A percentile compares a stretch with the other conserved stretches of the same genome.
These are phyloP conservation scores for Beauveria medogensis DNA, from an alignment of 2,329 filamentous ascomycete genomes.

Conservation along the genomic window DNA sequence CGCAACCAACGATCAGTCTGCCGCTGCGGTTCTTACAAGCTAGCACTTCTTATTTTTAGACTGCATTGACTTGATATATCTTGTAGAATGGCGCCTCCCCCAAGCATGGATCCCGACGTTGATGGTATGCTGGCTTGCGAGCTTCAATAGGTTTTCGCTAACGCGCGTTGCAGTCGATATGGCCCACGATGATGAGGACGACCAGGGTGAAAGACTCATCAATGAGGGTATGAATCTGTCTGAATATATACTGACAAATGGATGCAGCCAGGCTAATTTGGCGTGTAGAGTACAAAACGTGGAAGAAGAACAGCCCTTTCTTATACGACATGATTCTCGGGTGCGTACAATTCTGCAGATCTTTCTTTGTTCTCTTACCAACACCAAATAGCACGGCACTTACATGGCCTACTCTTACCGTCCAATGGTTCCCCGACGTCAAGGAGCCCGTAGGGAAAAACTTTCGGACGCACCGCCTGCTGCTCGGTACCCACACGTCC, in stretches of 20 bases:
- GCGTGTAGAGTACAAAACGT: slow-evolving; percentile 86
- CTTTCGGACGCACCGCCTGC: slow-evolving; percentile 76
- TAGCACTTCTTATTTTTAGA: not conserved
- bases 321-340: slow-evolving; percentile 96
- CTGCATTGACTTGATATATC: not conserved
- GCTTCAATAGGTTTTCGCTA: not conserved
- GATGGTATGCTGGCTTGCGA: slow-evolving; percentile 23
- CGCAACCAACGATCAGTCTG: not conserved
- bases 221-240: slow-evolving; percentile 65
- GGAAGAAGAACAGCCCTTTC: slow-evolving; percentile 99
- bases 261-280: slow-evolving; percentile 1
- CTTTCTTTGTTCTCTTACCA: not conserved
- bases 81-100: slow-evolving; percentile 27
- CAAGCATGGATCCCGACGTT: slow-evolving; percentile 26
- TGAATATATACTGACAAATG: too few relatives aligned
- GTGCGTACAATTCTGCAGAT: slow-evolving; percentile 29
- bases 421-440: slow-evolving; percentile 96
- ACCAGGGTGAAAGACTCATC: slow-evolving; percentile 76
- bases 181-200: slow-evolving; percentile 59
- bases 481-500: slow-evolving; percentile 92
- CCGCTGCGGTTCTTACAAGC: not conserved
- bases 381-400: slow-evolving; percentile 61
- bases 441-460: slow-evolving; percentile 82
- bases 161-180: slow-evolving; percentile 25
- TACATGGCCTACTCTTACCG: slow-evolving; percentile 94